A percentile compares a stretch with the other conserved stretches of the same genome.
These are phyloP conservation scores for Conringia planisiliqua DNA, from an alignment of 345 rosid genomes.

Conservation along the genomic window DNA sequence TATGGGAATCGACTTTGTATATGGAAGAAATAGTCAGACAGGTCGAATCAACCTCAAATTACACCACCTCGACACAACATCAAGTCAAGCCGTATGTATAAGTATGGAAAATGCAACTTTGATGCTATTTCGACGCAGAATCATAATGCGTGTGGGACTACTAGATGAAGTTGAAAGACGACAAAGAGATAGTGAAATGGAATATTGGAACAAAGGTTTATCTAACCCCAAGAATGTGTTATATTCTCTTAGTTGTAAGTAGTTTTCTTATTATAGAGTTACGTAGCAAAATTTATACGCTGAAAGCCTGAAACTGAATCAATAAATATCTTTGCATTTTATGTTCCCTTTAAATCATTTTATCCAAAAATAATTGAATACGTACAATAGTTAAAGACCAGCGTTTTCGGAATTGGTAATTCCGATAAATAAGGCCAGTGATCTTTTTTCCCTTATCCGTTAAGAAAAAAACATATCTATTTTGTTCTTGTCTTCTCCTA, in stretches of 20 bases:
- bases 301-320: too few relatives aligned
- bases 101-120: neutral
- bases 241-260: too few relatives aligned
- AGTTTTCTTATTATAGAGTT: too few relatives aligned
- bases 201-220: neutral
- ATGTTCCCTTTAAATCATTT: neutral
- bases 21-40: neutral
- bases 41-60: neutral
- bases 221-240: too few relatives aligned
- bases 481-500: neutral
- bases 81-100: neutral
- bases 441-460: slow-evolving; percentile 8
- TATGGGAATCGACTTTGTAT: neutral
- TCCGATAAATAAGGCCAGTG: neutral
- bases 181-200: neutral
- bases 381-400: neutral
- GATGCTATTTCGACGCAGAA: neutral
- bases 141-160: neutral
- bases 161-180: neutral
- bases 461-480: neutral
- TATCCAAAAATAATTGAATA: too few relatives aligned
- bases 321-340: too few relatives aligned
- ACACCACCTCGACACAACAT: neutral
- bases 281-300: too few relatives aligned
- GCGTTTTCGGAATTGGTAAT: neutral